A percentile compares a stretch with the other conserved stretches of the same genome.
Conservation (phyloP, 768 basidiomycete species). For the Boletus rubroflammeus region DNA sequence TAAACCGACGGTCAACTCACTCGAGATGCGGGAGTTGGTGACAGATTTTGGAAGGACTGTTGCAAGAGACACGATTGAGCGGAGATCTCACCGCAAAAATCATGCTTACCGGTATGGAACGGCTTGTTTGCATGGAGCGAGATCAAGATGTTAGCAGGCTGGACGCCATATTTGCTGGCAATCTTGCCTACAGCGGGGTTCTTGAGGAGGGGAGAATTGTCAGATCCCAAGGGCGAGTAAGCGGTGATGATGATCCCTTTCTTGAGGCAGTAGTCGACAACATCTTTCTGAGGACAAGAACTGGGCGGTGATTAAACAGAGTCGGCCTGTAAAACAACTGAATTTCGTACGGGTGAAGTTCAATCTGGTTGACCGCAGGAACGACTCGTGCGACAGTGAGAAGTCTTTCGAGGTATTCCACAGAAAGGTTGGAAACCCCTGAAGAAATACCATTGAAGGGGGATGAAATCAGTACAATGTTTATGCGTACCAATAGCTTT, state of each 20-base stretch:
- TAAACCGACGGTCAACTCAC: constrained; percentile 27
- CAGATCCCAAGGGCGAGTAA: constrained; percentile 74
- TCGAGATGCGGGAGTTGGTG: constrained; percentile 55
- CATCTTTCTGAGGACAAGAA: constrained; percentile 62
- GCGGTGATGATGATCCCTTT: constrained; percentile 69
- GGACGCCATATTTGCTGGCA: constrained; percentile 54
- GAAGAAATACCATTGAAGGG: neutral
- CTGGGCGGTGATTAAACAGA: constrained; percentile 23
- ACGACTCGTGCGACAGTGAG: constrained; percentile 49
- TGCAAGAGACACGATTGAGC: neutral
- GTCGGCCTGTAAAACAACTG: neutral
- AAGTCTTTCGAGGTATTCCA: constrained; percentile 57
- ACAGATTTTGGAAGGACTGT: constrained; percentile 73
- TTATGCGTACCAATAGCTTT: constrained; percentile 59
- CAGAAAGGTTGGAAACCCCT: constrained; percentile 68
- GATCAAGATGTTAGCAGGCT: constrained; percentile 60
- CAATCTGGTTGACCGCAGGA: constrained; percentile 78
- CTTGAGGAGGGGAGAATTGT: constrained; percentile 58
- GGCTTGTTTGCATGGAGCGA: constrained; percentile 68
- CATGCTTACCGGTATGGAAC: constrained; percentile 42
- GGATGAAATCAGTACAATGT: neutral
- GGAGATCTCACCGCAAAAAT: neutral
- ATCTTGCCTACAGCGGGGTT: constrained; percentile 57
- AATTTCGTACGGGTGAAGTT: constrained; percentile 57
- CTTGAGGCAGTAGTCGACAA: constrained; percentile 53